A percentile compares a stretch with the other conserved stretches of the same genome.
phyloP scores from a whole-genome alignment of 2,329 filamentous ascomycete species.

The Aureobasidium pullulans region DNA sequence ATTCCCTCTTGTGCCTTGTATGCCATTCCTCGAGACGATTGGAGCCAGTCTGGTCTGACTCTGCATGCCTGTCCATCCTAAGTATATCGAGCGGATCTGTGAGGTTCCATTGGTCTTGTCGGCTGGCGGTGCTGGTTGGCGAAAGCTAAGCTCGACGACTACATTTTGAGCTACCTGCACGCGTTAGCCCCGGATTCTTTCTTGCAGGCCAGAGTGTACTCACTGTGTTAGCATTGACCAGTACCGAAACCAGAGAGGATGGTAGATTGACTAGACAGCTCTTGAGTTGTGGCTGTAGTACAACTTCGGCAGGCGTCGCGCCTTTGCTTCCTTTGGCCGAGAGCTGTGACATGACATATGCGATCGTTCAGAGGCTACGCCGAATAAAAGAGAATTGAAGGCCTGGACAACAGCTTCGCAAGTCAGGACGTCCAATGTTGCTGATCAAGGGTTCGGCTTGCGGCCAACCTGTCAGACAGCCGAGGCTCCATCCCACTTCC shows the following conservation, averaged over 20 bases:
- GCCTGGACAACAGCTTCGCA: not conserved
- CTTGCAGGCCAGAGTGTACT: slow-evolving; percentile 16
- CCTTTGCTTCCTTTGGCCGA: not conserved
- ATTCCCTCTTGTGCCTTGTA: slow-evolving; percentile 36
- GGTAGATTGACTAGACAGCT: slow-evolving; percentile 94
- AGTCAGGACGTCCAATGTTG: not conserved
- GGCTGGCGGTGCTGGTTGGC: slow-evolving; percentile 46
- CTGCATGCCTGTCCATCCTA: slow-evolving; percentile 97
- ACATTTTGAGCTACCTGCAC: slow-evolving; percentile 85
- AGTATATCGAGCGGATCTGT: slow-evolving; percentile 59
- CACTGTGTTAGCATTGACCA: slow-evolving; percentile 87
- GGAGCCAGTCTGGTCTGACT: slow-evolving; percentile 76
- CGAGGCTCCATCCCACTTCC: not conserved
- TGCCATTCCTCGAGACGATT: slow-evolving; percentile 66
- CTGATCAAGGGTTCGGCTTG: not conserved
- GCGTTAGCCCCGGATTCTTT: slow-evolving; percentile 19
- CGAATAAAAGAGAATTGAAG: not conserved
- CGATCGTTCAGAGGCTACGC: not conserved
- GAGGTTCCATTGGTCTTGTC: slow-evolving; percentile 37
- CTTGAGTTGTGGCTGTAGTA: slow-evolving; percentile 71
- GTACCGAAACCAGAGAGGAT: slow-evolving; percentile 69
- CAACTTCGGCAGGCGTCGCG: slow-evolving; percentile 58
- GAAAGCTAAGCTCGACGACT: slow-evolving; percentile 81
- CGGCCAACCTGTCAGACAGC: not conserved
- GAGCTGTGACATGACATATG: not conserved